These are phyloP conservation scores for Esteya vermicola DNA, from an alignment of 2,329 filamentous ascomycete species.

Conservation along the genomic window DNA sequence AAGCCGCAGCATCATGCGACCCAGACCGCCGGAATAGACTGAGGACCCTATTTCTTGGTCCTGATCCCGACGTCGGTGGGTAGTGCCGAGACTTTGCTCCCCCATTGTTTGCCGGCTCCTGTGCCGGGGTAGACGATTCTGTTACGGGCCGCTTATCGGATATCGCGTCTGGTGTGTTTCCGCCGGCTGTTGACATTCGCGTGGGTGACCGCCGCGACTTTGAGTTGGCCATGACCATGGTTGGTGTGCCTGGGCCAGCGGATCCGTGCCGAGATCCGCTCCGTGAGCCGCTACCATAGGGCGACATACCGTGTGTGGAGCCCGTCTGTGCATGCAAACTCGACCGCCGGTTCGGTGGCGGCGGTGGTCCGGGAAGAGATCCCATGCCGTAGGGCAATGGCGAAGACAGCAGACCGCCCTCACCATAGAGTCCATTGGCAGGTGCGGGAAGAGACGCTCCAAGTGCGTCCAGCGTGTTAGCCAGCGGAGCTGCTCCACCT, in stretches of 20 bases:
- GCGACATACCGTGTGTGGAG: conserved; percentile 8
- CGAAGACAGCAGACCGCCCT: conserved; percentile 16
- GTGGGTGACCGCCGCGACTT: conserved; percentile 15
- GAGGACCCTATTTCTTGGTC: conserved; percentile 27
- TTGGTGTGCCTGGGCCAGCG: background rate
- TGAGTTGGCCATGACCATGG: background rate
- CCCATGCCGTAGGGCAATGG: conserved; percentile 10
- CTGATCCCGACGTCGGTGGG: conserved; percentile 29
- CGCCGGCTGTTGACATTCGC: conserved; percentile 3
- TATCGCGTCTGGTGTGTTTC: conserved; percentile 3
- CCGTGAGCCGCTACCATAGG: conserved; percentile 10
- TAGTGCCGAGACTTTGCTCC: conserved; percentile 22
- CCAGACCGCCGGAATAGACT: conserved; percentile 39
- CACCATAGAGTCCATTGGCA: conserved; percentile 21
- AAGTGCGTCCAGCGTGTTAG: conserved; percentile 26
- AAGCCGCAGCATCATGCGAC: conserved; percentile 16
- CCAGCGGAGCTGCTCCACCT: conserved; percentile 16
- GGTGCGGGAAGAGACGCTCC: conserved; percentile 30
- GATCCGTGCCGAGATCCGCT: conserved; percentile 7
- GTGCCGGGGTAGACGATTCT: conserved; percentile 9
- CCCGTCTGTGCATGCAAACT: conserved; percentile 36
- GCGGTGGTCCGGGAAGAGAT: conserved; percentile 20
- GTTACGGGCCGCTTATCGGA: conserved; percentile 14
- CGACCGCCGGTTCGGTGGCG: conserved; percentile 36
- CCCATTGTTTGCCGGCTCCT: conserved; percentile 2